Evolutionary conservation across 164 flowering plant genomes (phyloP).

Genomic region (Brasenia schreberi): DNA sequence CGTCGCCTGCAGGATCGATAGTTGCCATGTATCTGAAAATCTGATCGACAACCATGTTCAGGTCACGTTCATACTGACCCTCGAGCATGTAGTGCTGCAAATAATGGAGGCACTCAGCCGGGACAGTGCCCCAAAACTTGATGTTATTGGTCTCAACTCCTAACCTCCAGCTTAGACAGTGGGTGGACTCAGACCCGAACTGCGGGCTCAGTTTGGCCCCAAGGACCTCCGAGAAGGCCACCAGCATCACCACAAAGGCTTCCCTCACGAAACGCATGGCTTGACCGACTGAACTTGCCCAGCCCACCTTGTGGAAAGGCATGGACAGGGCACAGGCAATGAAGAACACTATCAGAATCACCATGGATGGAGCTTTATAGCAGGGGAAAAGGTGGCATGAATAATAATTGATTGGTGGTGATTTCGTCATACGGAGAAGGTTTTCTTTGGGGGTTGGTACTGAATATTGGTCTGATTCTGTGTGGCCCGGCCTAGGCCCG

Average conservation of each 20-base stretch:
- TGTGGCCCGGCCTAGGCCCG: too few species aligned
- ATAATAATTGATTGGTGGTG: not conserved
- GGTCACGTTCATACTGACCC: constrained; percentile 57
- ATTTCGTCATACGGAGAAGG: not conserved
- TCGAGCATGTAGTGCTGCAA: constrained; percentile 52
- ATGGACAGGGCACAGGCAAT: not conserved
- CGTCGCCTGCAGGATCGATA: constrained; percentile 24
- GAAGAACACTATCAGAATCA: not conserved
- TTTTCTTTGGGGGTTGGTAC: too few species aligned
- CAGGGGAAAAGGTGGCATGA: not conserved
- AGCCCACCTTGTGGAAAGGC: not conserved
- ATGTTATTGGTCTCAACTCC: constrained; percentile 70
- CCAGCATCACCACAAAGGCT: constrained; percentile 6
- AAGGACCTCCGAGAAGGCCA: constrained; percentile 6
- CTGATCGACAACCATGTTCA: constrained; percentile 32
- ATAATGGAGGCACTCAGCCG: constrained; percentile 34
- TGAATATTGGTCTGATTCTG: too few species aligned
- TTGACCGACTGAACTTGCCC: not conserved
- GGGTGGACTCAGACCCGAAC: not conserved
- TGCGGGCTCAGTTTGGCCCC: not conserved
- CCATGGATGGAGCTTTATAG: not conserved
- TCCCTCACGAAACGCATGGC: constrained; percentile 2
- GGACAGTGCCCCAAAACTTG: constrained; percentile 59
- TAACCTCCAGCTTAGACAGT: constrained; percentile 77
- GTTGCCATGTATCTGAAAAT: constrained; percentile 24